phyloP scores from a whole-genome alignment of 2,329 filamentous ascomycete species.

The Aspergillus japonicus region DNA sequence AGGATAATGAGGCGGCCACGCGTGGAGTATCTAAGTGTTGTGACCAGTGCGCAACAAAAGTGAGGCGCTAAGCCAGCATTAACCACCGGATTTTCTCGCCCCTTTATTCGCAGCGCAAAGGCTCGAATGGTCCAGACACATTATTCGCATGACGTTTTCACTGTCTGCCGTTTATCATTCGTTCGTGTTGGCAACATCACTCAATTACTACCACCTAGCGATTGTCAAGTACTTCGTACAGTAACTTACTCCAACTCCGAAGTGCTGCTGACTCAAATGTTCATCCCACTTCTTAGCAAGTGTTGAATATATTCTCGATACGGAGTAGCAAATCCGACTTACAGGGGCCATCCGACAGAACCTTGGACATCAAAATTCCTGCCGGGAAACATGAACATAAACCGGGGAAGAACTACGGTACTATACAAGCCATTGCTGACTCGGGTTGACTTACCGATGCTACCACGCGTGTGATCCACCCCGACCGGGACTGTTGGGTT shows the following conservation, averaged over 20 bases:
- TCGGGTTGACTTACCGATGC: constrained; percentile 5
- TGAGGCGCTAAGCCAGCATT: constrained; percentile 22
- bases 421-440: not conserved
- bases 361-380: not conserved
- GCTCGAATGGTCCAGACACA: constrained; percentile 11
- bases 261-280: not conserved
- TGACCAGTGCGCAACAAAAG: constrained; percentile 19
- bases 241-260: not conserved
- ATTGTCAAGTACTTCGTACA: not conserved
- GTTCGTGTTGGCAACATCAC: not conserved
- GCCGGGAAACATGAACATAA: not conserved
- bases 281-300: not conserved
- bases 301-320: no score
- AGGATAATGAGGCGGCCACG: constrained; percentile 24
- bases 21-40: constrained; percentile 15
- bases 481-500: constrained; percentile 1
- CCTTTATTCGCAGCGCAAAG: constrained; percentile 13
- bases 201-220: not conserved
- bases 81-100: constrained; percentile 7
- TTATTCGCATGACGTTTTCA: constrained; percentile 2
- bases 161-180: not conserved
- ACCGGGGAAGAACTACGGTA: not conserved
- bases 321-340: not conserved
- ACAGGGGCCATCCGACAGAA: not conserved
- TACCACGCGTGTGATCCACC: constrained; percentile 10